Base-by-base conservation (phyloP, 2,329 filamentous ascomycete genomes). In the Teratosphaeria destructans region DNA sequence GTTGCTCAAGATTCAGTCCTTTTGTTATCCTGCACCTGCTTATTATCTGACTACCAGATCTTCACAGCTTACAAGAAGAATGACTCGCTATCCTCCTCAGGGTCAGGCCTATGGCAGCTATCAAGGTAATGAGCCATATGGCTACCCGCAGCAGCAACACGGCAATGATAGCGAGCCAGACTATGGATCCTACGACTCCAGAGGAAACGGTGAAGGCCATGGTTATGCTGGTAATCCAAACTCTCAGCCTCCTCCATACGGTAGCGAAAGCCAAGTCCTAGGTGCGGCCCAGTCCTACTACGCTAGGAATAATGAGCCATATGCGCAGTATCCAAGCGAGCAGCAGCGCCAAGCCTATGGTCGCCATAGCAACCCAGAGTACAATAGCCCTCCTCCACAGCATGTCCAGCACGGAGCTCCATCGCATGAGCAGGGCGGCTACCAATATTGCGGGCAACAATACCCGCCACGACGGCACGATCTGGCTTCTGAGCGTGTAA, bases 201-300 rank as follows among this genome's bases (percentile, higher is more conserved):
- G 19, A 19, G 19, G 19, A 19, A 19, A 19, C 10, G 56, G 57
- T n/a, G 54, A 57, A 52, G 56, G 58, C 54, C 43, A 57, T 27
- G 57, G n/a, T 16, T 58, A 63, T 34, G 55, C 32, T 8, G 12
- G 53, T 11, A 16, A 29, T 12, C 55, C 23, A 29, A 29, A 14
- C 12, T 55, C 52, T 34, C 37, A 59, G 47, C 55, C 55, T 16
- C 52, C 27, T 34, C 52, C 39, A 16, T 61, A 61, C 43, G 57
- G 57, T 47, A 57, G 19, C 43, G 37, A 59, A 14, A 5, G 43
- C 43, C 43, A 49, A 49, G 35, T 11, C 32, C 27, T 6, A 14
- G 64, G 66, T 19, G 59, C 65, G n/a, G 65, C 67, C 2, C 66
- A 70, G 53, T 61, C 61, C 5, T 70, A 70, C 57, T 68, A 70